Evolutionary conservation across 441 rosid genomes (phyloP).

Genomic region (Metrosideros polymorpha): DNA sequence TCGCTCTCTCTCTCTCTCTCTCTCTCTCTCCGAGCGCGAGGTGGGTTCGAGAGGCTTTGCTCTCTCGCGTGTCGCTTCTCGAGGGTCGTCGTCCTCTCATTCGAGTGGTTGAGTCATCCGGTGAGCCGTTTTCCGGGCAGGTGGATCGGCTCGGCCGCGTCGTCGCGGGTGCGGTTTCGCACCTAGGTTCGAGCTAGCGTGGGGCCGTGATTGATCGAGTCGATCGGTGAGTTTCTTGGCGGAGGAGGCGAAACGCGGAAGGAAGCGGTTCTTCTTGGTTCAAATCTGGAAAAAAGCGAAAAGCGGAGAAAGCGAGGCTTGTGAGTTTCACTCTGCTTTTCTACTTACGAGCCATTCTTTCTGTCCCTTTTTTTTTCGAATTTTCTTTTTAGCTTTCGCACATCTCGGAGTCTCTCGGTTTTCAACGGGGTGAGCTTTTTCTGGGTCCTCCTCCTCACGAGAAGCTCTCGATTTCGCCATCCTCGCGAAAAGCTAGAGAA

Average conservation of each 20-base stretch:
- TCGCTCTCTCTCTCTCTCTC: no score
- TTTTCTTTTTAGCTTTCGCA: neutral
- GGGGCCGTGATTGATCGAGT: neutral
- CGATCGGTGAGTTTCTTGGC: neutral
- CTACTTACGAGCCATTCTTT: neutral
- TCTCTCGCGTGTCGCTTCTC: neutral
- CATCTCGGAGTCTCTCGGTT: neutral
- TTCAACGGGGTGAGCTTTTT: neutral
- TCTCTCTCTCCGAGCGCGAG: no score
- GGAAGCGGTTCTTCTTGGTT: neutral
- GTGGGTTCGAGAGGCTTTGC: neutral
- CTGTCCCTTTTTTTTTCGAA: neutral
- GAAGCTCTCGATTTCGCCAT: neutral
- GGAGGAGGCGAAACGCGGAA: neutral
- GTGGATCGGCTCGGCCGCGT: neutral
- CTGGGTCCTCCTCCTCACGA: neutral
- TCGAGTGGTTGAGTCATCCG: neutral
- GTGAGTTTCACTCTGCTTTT: neutral
- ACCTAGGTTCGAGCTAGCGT: no score
- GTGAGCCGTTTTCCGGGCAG: neutral
- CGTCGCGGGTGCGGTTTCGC: neutral
- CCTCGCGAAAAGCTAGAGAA: slow-evolving; percentile 1
- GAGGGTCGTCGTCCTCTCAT: neutral
- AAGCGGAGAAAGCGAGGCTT: neutral
- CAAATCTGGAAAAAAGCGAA: neutral